These are phyloP conservation scores for Athelia sp. DNA, from an alignment of 1,284 basidiomycete genomes.

Conservation along the genomic window DNA sequence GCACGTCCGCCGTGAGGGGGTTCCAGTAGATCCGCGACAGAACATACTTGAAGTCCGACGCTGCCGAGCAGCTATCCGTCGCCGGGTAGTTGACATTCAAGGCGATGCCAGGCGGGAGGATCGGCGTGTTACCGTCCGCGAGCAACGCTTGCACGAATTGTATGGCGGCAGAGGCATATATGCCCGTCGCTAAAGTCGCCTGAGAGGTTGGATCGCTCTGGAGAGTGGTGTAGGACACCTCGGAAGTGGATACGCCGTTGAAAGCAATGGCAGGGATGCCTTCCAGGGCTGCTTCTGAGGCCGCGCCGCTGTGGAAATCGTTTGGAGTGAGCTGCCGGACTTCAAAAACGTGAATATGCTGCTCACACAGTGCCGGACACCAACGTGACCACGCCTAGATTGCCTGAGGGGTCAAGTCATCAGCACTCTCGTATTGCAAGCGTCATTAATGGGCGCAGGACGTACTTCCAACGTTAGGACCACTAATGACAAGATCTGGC, in stretches of 20 bases:
- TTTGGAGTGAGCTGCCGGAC: background rate
- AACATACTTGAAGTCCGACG: constrained; percentile 36
- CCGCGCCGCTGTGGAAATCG: constrained; percentile 35
- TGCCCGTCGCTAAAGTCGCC: constrained; percentile 30
- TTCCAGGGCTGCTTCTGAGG: constrained; percentile 37
- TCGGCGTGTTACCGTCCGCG: constrained; percentile 11
- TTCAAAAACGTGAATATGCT: background rate
- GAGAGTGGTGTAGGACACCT: constrained; percentile 43
- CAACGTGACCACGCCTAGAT: constrained; percentile 28
- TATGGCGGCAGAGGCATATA: constrained; percentile 38
- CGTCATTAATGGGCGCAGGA: background rate
- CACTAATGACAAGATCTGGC: constrained; percentile 50
- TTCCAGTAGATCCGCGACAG: constrained; percentile 35
- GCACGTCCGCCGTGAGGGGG: constrained; percentile 30
- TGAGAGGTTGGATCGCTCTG: constrained; percentile 22
- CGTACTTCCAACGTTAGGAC: constrained; percentile 47
- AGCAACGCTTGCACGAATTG: constrained; percentile 35
- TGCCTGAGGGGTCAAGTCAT: constrained; percentile 22
- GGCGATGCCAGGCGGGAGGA: constrained; percentile 35
- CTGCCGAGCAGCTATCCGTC: constrained; percentile 30
- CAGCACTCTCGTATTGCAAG: too few species aligned
- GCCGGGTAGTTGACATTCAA: constrained; percentile 50
- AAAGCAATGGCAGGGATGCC: constrained; percentile 47
- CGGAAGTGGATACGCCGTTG: constrained; percentile 34
- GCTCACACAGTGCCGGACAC: constrained; percentile 46